Evolutionary conservation across 75 land plant genomes (phyloP).

Genomic region (Cupressus sempervirens): DNA sequence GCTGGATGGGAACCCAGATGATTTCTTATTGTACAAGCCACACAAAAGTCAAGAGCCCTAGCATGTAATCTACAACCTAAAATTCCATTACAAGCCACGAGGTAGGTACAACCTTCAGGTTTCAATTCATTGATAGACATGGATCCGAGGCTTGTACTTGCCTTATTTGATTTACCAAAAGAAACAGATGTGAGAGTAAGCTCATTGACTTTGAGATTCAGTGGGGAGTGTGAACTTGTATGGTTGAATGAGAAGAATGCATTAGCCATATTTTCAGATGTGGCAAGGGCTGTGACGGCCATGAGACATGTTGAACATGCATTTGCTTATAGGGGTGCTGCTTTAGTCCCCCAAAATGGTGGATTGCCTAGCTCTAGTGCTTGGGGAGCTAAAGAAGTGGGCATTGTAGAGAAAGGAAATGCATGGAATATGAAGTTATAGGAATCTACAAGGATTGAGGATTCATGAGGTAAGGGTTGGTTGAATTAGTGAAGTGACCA

Average conservation of each 20-base stretch:
- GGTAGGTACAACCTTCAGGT: constrained; percentile 30
- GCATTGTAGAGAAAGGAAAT: constrained; percentile 14
- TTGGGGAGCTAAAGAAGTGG: constrained; percentile 33
- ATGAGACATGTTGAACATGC: constrained; percentile 88
- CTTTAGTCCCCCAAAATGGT: constrained; percentile 22
- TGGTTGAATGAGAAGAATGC: constrained; percentile 99
- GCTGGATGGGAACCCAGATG: constrained; percentile 95
- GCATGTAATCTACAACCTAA: constrained; percentile 47
- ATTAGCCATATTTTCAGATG: constrained; percentile 81
- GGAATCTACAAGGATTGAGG: constrained; percentile 40
- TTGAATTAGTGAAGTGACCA: constrained; percentile 11
- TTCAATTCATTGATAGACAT: constrained; percentile 81
- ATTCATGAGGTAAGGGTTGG: constrained; percentile 60
- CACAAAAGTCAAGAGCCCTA: constrained; percentile 78
- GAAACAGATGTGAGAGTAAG: constrained; percentile 76
- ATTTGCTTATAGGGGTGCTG: constrained; percentile 78
- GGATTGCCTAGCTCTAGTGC: constrained; percentile 5
- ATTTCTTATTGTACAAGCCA: constrained; percentile 74
- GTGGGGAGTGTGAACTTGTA: constrained; percentile 94
- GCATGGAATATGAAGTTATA: not conserved
- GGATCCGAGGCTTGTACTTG: constrained; percentile 95
- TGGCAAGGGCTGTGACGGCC: constrained; percentile 91
- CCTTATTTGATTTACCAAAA: constrained; percentile 80
- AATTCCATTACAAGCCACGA: constrained; percentile 24
- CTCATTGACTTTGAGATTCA: constrained; percentile 83